Evolutionary conservation across 805 yeast species (phyloP), one percentile per base, ranked within the genome.

Genomic region (Cyberlindnera maclurae): DNA sequence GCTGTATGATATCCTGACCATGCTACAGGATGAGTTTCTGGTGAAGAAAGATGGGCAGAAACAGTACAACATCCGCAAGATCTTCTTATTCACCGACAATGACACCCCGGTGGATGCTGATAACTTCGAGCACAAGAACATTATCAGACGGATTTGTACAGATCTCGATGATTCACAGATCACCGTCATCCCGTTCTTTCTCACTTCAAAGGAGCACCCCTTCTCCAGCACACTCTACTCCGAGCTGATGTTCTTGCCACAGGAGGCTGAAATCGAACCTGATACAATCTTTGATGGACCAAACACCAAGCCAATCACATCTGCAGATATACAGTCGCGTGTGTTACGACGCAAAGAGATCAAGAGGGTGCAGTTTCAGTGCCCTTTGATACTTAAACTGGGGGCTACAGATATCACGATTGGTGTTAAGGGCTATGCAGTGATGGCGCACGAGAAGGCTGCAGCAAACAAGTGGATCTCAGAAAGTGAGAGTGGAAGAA

Each of bases 31-130:
- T 38, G 80, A 77, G 42, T 78, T 82, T 44, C 52, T 63, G 12
- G 55, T 63, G 28, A 56, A 59, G 4, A 63, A 64, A 13, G 56
- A 57, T 12, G 61, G 52, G 27, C 73, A 70, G 30, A 64, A 61
- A 37, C 54, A 56, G 17, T 80, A 70, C 55, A 74, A 75, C 36
- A 69, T 68, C 32, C 75, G 73, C 46, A 78, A 82, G 49, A 60
- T 85, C 3, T 71, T 86, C 46, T 62, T 87, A 53, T 75, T 88
- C 51, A 85, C 96, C 0, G 82, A 80, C 54, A 77, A 81, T 54
- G 93, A 82, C 47, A 60, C 59, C 33, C 97, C 96, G 0, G 71
- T 62, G 45, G 65, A 66, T 38, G 62, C 63, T 7, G 50, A 63
- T 7, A 64, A 68, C 12, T 40, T 50, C 2, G 63, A 55, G 6